phyloP scores from a whole-genome alignment of 2,329 filamentous ascomycete genomes.

The Alternaria sp. region DNA sequence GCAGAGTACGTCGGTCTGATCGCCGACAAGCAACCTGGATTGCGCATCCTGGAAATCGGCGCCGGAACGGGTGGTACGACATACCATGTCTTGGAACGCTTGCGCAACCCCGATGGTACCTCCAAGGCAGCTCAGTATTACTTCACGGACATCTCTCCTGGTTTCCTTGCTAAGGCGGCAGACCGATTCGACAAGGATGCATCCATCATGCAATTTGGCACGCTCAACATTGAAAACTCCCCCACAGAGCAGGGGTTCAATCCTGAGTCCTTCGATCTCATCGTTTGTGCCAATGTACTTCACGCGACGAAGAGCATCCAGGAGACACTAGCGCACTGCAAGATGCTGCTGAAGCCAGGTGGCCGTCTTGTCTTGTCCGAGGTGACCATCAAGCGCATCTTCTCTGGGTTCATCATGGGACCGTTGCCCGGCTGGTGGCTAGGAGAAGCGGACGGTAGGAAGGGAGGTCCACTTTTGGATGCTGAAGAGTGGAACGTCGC shows the following conservation, averaged over 20 bases:
- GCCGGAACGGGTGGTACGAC: conserved; percentile 9
- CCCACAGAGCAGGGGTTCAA: conserved; percentile 6
- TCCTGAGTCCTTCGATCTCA: conserved; percentile 4
- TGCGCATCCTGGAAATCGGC: conserved; percentile 10
- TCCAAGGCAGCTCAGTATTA: conserved; percentile 8
- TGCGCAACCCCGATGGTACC: conserved; percentile 6
- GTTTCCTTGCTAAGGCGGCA: conserved; percentile 5
- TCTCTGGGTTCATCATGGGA: conserved; percentile 11
- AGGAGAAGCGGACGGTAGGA: conserved; percentile 7
- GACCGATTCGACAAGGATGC: conserved; percentile 4
- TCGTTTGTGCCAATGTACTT: conserved; percentile 7
- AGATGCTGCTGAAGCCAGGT: conserved; percentile 2
- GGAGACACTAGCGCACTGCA: conserved; percentile 5
- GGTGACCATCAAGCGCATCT: conserved; percentile 11
- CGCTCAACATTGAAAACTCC: conserved; percentile 8
- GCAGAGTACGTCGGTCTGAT: conserved; percentile 8
- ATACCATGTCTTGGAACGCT: conserved; percentile 5
- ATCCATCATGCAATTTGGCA: conserved; percentile 5
- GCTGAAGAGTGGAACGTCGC: conserved; percentile 5
- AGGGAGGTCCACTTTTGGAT: conserved; percentile 2
- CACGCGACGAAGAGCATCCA: conserved; percentile 10
- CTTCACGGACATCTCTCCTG: conserved; percentile 10
- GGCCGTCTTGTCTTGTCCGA: conserved; percentile 7
- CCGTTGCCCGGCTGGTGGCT: conserved; percentile 10
- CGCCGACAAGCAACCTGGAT: conserved; percentile 7